Conservation (phyloP, 73 alveolate species). For the Tetrahymena malaccensis region DNA sequence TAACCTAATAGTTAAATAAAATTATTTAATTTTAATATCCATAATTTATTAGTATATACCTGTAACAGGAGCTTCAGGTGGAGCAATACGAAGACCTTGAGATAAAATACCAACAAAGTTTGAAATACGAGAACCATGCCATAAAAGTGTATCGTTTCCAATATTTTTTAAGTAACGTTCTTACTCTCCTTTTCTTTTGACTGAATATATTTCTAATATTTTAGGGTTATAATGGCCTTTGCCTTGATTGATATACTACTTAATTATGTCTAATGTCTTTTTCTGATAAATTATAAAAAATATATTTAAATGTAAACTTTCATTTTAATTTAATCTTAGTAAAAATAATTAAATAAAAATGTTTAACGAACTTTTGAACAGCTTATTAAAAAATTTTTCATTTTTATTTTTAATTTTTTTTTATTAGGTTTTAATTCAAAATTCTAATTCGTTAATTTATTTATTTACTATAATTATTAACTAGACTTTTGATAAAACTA, state of each 20-base stretch:
- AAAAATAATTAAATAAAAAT: too few relatives aligned
- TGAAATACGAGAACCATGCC: conserved; percentile 81
- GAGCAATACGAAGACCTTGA: conserved; percentile 77
- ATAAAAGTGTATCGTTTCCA: conserved; percentile 49
- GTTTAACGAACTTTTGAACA: too few relatives aligned
- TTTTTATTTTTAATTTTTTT: too few relatives aligned
- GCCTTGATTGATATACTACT: not conserved
- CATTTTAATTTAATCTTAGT: too few relatives aligned
- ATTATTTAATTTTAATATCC: too few relatives aligned
- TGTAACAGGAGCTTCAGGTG: conserved; percentile 80
- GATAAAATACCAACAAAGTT: conserved; percentile 70
- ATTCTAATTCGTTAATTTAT: too few relatives aligned
- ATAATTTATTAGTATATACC: conserved; percentile 34
- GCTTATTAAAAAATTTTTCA: too few relatives aligned
- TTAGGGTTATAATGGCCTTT: not conserved
- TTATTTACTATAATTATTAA: too few relatives aligned
- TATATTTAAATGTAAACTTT: too few relatives aligned
- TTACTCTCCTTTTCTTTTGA: not conserved
- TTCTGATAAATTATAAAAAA: not conserved
- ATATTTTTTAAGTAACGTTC: not conserved
- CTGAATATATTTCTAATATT: not conserved
- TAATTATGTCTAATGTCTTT: not conserved
- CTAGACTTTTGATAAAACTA: too few relatives aligned
- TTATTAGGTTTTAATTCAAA: too few relatives aligned
- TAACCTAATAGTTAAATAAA: conserved; percentile 2